Evolutionary conservation across 148 eudicot species (phyloP).

Genomic region (Rhododendron kiyosumense): DNA sequence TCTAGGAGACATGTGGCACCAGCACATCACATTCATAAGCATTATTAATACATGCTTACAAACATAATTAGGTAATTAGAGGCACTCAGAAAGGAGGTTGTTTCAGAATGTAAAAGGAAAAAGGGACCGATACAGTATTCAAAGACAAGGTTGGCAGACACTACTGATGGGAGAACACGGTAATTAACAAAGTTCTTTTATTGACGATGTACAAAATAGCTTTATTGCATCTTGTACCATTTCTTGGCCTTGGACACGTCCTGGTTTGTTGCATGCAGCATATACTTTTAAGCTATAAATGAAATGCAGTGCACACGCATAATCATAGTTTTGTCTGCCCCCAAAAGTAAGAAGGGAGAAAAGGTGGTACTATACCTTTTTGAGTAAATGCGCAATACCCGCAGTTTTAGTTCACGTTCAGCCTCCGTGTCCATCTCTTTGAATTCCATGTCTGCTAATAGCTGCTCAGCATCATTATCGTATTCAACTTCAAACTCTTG

Average conservation of each 20-base stretch:
- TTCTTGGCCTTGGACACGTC: background rate
- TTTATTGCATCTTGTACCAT: background rate
- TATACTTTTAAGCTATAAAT: background rate
- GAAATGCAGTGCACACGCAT: background rate
- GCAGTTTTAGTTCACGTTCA: slow-evolving; percentile 71
- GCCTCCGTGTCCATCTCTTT: slow-evolving; percentile 77
- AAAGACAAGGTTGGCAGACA: background rate
- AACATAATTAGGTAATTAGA: background rate
- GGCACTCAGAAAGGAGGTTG: background rate
- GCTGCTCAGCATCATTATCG: slow-evolving; percentile 94
- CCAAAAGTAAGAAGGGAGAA: background rate
- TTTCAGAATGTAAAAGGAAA: background rate
- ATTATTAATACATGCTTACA: background rate
- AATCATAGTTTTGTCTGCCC: background rate
- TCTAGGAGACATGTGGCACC: background rate
- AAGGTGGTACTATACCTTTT: slow-evolving; percentile 35
- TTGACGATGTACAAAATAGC: background rate
- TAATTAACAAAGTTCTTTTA: background rate
- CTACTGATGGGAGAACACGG: background rate
- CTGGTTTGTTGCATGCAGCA: background rate
- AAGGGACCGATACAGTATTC: background rate
- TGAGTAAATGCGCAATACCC: slow-evolving; percentile 63
- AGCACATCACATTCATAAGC: background rate
- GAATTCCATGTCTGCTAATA: slow-evolving; percentile 90
- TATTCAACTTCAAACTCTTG: slow-evolving; percentile 88